A percentile compares a stretch with the other conserved stretches of the same genome.
Conservation (phyloP, 306 rosid species). For the Malus sieversii region DNA sequence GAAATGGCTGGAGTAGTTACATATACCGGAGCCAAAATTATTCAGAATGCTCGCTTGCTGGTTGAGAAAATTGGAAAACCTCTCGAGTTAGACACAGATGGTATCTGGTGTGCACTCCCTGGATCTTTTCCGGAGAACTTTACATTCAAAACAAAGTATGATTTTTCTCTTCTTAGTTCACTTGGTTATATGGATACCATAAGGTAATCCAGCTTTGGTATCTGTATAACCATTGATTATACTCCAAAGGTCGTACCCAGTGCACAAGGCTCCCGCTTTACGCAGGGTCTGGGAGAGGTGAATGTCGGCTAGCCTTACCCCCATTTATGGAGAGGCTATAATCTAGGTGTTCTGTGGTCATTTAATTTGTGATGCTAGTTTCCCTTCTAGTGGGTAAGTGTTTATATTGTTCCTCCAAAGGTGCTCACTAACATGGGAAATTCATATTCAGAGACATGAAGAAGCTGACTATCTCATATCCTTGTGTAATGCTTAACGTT, state of each 20-base stretch:
- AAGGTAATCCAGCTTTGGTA: not conserved
- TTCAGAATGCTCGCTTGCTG: conserved; percentile 90
- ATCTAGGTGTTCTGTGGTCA: not conserved
- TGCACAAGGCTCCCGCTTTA: too few species aligned
- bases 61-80: conserved; percentile 98
- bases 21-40: conserved; percentile 98
- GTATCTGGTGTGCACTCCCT: conserved; percentile 98
- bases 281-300: too few species aligned
- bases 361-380: not conserved
- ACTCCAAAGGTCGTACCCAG: too few species aligned
- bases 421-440: conserved; percentile 21
- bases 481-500: conserved; percentile 98
- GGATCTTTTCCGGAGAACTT: conserved; percentile 97
- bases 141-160: conserved; percentile 85
- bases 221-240: not conserved
- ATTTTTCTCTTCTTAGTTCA: conserved; percentile 11
- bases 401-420: conserved; percentile 11
- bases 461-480: conserved; percentile 96
- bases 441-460: conserved; percentile 55
- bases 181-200: conserved; percentile 6
- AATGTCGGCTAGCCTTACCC: too few species aligned
- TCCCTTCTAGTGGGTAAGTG: conserved; percentile 7
- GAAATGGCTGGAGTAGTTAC: conserved; percentile 99
- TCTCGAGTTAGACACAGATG: conserved; percentile 94
- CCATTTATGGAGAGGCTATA: too few species aligned